Evolutionary conservation across 2,329 filamentous ascomycete genomes (phyloP), one percentile per base, ranked within the genome.

Genomic region (Trichoderma sp.): DNA sequence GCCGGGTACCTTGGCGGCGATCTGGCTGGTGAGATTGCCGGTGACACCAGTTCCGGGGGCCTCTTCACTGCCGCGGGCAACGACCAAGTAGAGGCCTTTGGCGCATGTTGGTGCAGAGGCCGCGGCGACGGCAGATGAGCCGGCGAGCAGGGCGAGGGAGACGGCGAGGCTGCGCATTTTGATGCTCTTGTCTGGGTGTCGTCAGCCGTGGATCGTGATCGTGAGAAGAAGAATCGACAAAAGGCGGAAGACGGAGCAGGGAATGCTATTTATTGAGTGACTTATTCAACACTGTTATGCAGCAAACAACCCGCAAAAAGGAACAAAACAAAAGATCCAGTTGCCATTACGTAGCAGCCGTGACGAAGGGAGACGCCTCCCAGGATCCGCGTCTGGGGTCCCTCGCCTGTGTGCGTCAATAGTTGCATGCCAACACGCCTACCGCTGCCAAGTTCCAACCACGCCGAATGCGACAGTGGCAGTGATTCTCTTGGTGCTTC

Each of bases 51-150:
- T 43, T 34, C 81, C 81, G 10, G 72, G 59, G 5, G 73, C 56
- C 72, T 83, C 81, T 26, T 49, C 69, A 21, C 79, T 81, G 55
- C 81, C 81, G 51, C 81, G 78, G 16, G 80, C 78, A 63, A 79
- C 79, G 68, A 83, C 73, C 64, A 83, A 75, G 76, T 81, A 79
- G 30, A 82, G 73, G 56, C 81, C 79, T 49, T 75, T 71, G 51
- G 76, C 74, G 74, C 81, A 82, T 64, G 71, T 70, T 54, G 70
- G 73, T 54, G 75, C 70, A 30, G 56, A 24, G 24, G 54, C n/a
- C n/a, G 64, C 46, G 34, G 59, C 46, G 11, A 52, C 34, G 30
- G 55, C 65, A 37, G 66, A 58, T 16, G 66, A 58, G 66, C 69
- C 58, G 21, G 66, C 69, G 32, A 70, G 69, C 69, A 70, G 37